Base-by-base conservation (phyloP, 495 filamentous ascomycete genomes). In the Astrothelium macrocarpum region DNA sequence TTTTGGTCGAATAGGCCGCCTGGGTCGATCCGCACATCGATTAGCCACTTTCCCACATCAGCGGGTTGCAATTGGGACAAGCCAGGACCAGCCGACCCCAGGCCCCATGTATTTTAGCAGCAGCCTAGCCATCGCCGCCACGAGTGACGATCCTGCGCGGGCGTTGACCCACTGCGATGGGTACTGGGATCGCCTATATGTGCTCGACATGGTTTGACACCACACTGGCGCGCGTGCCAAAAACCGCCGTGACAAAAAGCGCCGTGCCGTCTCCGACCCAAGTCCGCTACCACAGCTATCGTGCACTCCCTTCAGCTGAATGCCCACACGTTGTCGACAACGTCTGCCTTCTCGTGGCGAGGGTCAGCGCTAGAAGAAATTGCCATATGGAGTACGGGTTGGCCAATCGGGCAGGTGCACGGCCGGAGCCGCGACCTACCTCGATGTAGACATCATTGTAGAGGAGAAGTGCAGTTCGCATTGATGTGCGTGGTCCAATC, bases 1-100 rank as follows among this genome's bases (percentile, higher is more conserved):
- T 56, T 16, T 56, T n/a, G n/a, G n/a, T n/a, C n/a, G n/a, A n/a
- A n/a, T n/a, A n/a, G 49, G 12, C 25, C 49, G 49, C 25, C 49
- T 56, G 49, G 49, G 49, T 56, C 49, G 49, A 56, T 56, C 49
- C 49, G 49, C 9, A 9, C 12, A 56, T 56, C 45, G 11, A 49
- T 26, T 25, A 56, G 49, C 49, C 49, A 56, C 49, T 28, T 56
- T 56, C 9, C 45, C 45, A 49, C 5, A 49, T 49, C 45, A 49
- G 12, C n/a, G 45, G 36, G 36, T 42, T 9, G 36, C 18, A 10
- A 9, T 42, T 42, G 36, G 36, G 36, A 42, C 14, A 5, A 23
- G 20, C 45, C 5, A 16, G 11, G 45, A 4, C 43, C 43, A 49
- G 18, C 18, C 43, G n/a, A 49, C 43, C 43, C 9, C 43, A 9